Base-by-base conservation (phyloP, 2,329 filamentous ascomycete genomes). In the Trichoderma breve region DNA sequence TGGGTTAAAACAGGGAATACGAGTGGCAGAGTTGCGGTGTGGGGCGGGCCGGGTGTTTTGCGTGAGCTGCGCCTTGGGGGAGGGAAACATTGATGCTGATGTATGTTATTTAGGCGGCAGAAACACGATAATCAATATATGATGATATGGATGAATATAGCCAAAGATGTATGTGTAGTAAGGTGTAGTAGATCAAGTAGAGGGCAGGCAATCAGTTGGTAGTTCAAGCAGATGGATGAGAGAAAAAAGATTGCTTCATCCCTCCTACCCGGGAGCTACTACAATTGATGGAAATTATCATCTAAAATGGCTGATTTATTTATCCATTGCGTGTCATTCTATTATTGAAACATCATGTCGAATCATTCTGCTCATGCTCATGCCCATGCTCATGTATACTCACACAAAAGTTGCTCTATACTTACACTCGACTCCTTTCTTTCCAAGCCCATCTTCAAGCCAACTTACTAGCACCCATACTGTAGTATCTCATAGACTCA, bases 1-100 rank as follows among this genome's bases (percentile, higher is more conserved):
- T 57, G 47, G 28, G n/a, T 9, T 7, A 30, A 39, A 66, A 55
- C 47, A 66, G 30, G 64, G 64, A 66, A 55, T 39, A 26, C 9
- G 18, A 26, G 21, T 66, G 11, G 43, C 21, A 24, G 21, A 18
- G 11, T 36, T 36, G 34, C 14, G 34, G 34, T 32, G 47, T 34
- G 43, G 28, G 43, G 43, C 43, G 43, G 43, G 43, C 18, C 18
- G 43, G 43, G 43, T 47, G 1, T 9, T n/a, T 39, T 47, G 6
- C 0, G n/a, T 0, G 39, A 47, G 43, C 43, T 47, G 43, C 43
- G 43, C 43, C 43, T 47, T 47, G 43, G 43, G 34, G 39, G 43
- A 47, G 18, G 43, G 43, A 47, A 43, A 43, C 34, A 36, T 28
- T 28, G 28, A 34, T 43, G 18, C 1, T 21, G n/a, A 15, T 11